Conservation (phyloP, 164 flowering plant genomes). For the Dillenia suffruticosa region DNA sequence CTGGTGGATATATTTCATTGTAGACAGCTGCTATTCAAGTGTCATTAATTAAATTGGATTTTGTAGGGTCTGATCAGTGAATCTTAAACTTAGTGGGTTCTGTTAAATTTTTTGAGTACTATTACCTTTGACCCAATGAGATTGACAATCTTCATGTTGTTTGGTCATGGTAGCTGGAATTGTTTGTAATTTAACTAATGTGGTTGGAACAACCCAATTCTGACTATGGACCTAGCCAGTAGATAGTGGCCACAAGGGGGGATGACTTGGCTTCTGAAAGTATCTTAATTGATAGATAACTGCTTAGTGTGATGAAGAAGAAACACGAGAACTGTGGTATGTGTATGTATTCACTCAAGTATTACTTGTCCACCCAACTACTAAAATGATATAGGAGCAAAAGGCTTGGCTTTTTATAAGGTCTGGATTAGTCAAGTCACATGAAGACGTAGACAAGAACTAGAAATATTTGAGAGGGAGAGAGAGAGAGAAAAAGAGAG, state of each 20-base stretch:
- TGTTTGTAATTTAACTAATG: conserved; percentile 2
- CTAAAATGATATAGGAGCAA: conserved; percentile 47
- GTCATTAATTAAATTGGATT: no score
- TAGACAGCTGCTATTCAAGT: no score
- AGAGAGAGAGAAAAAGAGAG: conserved; percentile 3
- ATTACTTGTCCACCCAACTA: conserved; percentile 14
- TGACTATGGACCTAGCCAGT: background rate
- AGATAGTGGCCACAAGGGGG: no score
- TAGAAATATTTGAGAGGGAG: background rate
- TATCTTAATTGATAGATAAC: no score
- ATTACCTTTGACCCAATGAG: no score
- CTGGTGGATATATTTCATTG: no score
- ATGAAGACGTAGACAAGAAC: background rate
- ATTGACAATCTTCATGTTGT: background rate
- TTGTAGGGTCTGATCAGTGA: no score
- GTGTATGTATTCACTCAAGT: background rate
- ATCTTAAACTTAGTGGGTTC: no score
- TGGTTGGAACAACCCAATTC: conserved; percentile 23
- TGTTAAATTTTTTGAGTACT: no score
- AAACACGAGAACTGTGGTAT: no score
- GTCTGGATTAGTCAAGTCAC: conserved; percentile 11
- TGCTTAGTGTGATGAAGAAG: no score
- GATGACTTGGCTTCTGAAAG: no score
- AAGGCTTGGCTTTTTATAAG: conserved; percentile 17
- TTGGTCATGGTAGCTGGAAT: conserved; percentile 9